A percentile compares a stretch with the other conserved stretches of the same genome.
Conservation (phyloP, 2,329 filamentous ascomycete species). For the Microthyrium microscopicum region DNA sequence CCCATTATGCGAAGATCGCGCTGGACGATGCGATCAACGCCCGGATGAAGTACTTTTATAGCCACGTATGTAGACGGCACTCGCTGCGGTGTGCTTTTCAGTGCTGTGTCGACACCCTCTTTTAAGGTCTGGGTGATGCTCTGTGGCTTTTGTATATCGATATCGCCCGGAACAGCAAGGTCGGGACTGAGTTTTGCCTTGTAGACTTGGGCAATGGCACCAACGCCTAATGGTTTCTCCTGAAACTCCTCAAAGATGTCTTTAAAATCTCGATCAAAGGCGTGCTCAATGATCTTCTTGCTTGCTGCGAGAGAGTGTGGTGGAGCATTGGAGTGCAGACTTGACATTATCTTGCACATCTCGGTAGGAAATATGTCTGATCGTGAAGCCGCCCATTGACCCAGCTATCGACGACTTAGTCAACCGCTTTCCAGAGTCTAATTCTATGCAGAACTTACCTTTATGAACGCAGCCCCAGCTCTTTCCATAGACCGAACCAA, state of each 20-base stretch:
- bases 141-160: conserved; percentile 35
- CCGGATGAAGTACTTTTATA: conserved; percentile 86
- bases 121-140: conserved; percentile 53
- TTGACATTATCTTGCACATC: conserved; percentile 86
- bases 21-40: conserved; percentile 77
- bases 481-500: conserved; percentile 80
- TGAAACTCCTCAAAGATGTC: conserved; percentile 96
- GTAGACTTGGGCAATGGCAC: conserved; percentile 95
- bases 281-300: conserved; percentile 59
- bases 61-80: conserved; percentile 88
- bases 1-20: conserved; percentile 86
- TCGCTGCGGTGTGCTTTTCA: conserved; percentile 72
- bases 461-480: conserved; percentile 92
- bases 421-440: not conserved
- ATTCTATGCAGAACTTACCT: conserved; percentile 35
- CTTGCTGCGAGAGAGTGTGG: conserved; percentile 74
- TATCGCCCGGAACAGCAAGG: conserved; percentile 46
- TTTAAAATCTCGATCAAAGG: conserved; percentile 66
- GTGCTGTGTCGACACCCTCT: conserved; percentile 67
- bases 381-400: conserved; percentile 94
- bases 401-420: conserved; percentile 47
- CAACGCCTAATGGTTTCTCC: conserved; percentile 75
- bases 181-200: conserved; percentile 78
- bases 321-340: conserved; percentile 83
- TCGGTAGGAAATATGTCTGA: conserved; percentile 91